These are phyloP conservation scores for Biscogniauxia mediterranea DNA, from an alignment of 2,329 filamentous ascomycete genomes.

Conservation along the genomic window DNA sequence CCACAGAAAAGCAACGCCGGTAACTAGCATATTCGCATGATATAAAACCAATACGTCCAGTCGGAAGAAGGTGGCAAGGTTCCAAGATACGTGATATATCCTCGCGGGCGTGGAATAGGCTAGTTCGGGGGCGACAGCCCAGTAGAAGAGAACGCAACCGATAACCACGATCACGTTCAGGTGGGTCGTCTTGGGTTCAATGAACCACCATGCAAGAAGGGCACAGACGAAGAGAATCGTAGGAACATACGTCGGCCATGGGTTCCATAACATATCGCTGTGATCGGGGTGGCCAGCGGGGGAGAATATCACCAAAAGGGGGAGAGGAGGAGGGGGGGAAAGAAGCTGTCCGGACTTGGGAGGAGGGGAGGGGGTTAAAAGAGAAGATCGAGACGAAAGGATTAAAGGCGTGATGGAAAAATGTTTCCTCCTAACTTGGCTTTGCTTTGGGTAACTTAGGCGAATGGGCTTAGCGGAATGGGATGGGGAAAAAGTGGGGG, in stretches of 20 bases:
- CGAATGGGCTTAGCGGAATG: constrained; percentile 5
- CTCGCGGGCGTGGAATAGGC: constrained; percentile 37
- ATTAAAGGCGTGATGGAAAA: constrained; percentile 18
- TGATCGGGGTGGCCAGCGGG: constrained; percentile 26
- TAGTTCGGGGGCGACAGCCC: constrained; percentile 41
- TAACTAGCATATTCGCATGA: constrained; percentile 56
- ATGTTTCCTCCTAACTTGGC: constrained; percentile 21
- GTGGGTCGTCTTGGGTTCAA: constrained; percentile 42
- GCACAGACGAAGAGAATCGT: constrained; percentile 43
- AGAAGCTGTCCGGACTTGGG: not conserved
- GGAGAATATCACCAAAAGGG: constrained; percentile 6
- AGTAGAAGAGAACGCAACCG: constrained; percentile 41
- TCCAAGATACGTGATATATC: constrained; percentile 34
- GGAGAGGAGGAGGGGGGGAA: constrained; percentile 13
- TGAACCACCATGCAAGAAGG: constrained; percentile 44
- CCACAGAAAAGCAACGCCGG: constrained; percentile 53
- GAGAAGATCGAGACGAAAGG: constrained; percentile 9
- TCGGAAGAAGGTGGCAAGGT: constrained; percentile 39
- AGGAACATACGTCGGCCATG: constrained; percentile 45
- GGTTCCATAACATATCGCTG: constrained; percentile 50
- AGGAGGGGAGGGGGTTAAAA: constrained; percentile 14
- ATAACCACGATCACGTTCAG: constrained; percentile 42
- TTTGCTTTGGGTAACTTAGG: constrained; percentile 18
- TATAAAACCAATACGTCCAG: constrained; percentile 47
- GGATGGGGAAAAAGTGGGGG: constrained; percentile 7